A percentile compares a stretch with the other conserved stretches of the same genome.
Conservation (phyloP, 805 yeast genomes). For the Saturnispora zaruensis region DNA sequence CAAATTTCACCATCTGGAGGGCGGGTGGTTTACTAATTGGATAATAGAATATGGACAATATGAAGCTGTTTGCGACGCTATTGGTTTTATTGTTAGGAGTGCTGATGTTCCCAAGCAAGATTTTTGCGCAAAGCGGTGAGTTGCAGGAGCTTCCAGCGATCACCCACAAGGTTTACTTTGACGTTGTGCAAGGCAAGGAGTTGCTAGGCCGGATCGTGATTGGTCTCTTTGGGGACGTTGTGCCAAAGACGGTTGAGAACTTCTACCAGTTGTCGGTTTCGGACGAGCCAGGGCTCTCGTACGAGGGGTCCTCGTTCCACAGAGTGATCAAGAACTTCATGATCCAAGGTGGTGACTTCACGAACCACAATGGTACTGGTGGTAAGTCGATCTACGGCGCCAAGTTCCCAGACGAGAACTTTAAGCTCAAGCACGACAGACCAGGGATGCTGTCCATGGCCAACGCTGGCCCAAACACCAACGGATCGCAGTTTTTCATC, state of each 20-base stretch:
- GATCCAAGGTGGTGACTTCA: constrained; percentile 80
- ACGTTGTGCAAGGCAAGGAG: constrained; percentile 71
- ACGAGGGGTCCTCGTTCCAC: constrained; percentile 58
- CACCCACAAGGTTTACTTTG: constrained; percentile 80
- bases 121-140: constrained; percentile 13
- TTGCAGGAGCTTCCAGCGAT: constrained; percentile 40
- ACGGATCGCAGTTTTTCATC: constrained; percentile 93
- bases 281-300: constrained; percentile 59
- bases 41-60: constrained; percentile 10
- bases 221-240: constrained; percentile 81
- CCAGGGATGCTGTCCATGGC: constrained; percentile 73
- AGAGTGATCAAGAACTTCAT: constrained; percentile 63
- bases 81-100: constrained; percentile 17
- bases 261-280: constrained; percentile 75
- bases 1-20: not conserved
- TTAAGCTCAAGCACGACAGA: constrained; percentile 55
- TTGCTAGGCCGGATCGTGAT: constrained; percentile 72
- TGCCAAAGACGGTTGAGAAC: constrained; percentile 84
- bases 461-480: constrained; percentile 69
- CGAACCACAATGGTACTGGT: constrained; percentile 60
- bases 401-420: constrained; percentile 63
- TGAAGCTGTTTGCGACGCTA: constrained; percentile 20
- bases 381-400: constrained; percentile 68
- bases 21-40: not conserved
- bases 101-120: constrained; percentile 14